These are phyloP conservation scores for Corynespora cassiicola DNA, from an alignment of 2,329 filamentous ascomycete species.

Conservation along the genomic window DNA sequence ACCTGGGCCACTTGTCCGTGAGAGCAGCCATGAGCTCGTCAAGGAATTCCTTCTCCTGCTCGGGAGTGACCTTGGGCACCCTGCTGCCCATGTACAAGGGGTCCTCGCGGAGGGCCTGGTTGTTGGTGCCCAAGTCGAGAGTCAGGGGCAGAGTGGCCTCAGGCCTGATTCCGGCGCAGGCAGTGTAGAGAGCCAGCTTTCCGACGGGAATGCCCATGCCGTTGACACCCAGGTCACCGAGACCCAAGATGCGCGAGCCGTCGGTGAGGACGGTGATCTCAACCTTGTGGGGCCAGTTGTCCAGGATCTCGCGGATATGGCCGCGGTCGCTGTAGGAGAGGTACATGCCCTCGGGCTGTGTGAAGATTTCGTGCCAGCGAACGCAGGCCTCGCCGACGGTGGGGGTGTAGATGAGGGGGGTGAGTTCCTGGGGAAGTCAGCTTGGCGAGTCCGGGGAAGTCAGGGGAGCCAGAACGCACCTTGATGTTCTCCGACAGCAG, in stretches of 20 bases:
- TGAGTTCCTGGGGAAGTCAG: constrained; percentile 68
- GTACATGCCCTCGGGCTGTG: constrained; percentile 92
- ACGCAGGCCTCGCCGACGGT: constrained; percentile 96
- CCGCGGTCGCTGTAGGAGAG: constrained; percentile 94
- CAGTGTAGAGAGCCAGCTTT: constrained; percentile 94
- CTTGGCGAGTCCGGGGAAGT: neutral
- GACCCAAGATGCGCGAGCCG: constrained; percentile 88
- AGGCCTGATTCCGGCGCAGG: constrained; percentile 92
- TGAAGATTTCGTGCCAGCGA: constrained; percentile 95
- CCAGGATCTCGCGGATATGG: constrained; percentile 84
- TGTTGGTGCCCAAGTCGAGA: constrained; percentile 69
- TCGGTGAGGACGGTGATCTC: constrained; percentile 98
- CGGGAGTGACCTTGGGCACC: constrained; percentile 76
- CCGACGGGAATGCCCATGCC: constrained; percentile 98
- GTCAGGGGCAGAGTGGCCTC: constrained; percentile 68
- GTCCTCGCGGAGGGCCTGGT: constrained; percentile 73
- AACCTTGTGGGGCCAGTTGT: constrained; percentile 93
- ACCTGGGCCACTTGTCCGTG: constrained; percentile 76
- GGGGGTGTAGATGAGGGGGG: constrained; percentile 85
- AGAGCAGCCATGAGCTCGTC: constrained; percentile 96
- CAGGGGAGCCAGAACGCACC: constrained; percentile 37
- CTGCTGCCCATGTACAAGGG: constrained; percentile 90
- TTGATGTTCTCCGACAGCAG: constrained; percentile 77
- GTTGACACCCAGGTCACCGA: constrained; percentile 95
- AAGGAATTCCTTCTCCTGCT: constrained; percentile 88